Evolutionary conservation across 495 filamentous ascomycete species (phyloP), one percentile per base, ranked within the genome.

Genomic region (Penicillium paradoxum): DNA sequence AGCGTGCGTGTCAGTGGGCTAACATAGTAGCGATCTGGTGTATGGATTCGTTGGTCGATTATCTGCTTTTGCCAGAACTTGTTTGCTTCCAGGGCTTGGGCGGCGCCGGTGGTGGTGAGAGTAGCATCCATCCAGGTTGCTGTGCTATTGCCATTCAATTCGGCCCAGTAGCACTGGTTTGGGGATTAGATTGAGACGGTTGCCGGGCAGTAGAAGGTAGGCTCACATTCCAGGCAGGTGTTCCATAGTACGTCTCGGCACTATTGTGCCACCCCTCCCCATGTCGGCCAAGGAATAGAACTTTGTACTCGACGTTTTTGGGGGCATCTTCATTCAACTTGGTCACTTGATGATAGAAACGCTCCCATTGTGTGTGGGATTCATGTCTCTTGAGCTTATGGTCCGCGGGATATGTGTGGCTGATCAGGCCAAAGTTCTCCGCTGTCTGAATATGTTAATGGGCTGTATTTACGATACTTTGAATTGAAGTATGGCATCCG

Each of bases 201-300:
- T 5, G 17, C 27, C 15, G 37, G 24, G 27, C 18, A 24, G 18
- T 27, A 27, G 42, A 36, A 37, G 42, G 4, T 14, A 38, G 14
- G 68, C 79, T 59, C 57, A 83, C 82, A 63, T 88, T 79, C 86
- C 86, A 89, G 14, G 79, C 80, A 3, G 74, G 73, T 0, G 81
- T 86, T 18, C 86, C 86, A 54, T 86, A 90, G 56, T 73, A 87
- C 4, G 66, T 63, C 60, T 89, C 77, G 7, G 83, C 83, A 15
- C 76, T 77, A 56, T 85, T 86, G 53, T 90, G 86, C 59, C 76
- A 85, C 1, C 86, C 87, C 58, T 89, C 78, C 2, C 86, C 87
- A 55, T 90, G 86, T 19, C 86, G 79, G 8, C 80, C 86, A 37
- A 87, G 62, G 73, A 80, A 89, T 19, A 90, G 63, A 3, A 90